Percentiles rank a stretch among this genome's conserved stretches.
These are phyloP conservation scores for Rhododendron vialii DNA, from an alignment of 148 eudicot species.

Conservation along the genomic window DNA sequence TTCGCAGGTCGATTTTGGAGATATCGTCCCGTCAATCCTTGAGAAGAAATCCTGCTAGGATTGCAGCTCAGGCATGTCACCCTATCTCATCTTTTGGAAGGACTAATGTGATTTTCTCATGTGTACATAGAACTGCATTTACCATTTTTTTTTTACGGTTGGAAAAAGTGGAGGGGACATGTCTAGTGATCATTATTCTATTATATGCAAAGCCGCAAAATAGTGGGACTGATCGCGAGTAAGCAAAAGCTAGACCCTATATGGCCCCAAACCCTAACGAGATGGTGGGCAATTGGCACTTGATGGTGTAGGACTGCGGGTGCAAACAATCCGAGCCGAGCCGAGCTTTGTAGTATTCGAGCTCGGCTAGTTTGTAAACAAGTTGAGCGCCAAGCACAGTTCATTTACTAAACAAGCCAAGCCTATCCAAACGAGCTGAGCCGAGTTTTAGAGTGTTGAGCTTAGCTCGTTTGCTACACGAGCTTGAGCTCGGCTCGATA, in stretches of 20 bases:
- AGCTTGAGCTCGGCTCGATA: too few relatives aligned
- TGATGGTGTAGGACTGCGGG: not conserved
- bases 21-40: not conserved
- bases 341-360: too few relatives aligned
- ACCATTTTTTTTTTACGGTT: not conserved
- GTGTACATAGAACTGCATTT: not conserved
- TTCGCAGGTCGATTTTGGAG: constrained; percentile 1
- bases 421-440: too few relatives aligned
- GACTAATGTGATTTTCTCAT: not conserved
- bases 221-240: not conserved
- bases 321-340: too few relatives aligned
- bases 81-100: not conserved
- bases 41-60: not conserved
- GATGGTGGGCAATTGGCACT: not conserved
- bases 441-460: too few relatives aligned
- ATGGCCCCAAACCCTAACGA: not conserved
- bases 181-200: not conserved
- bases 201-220: not conserved
- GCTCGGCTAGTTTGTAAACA: too few relatives aligned
- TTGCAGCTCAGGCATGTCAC: not conserved
- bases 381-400: too few relatives aligned
- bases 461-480: too few relatives aligned
- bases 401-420: too few relatives aligned
- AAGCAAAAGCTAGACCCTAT: not conserved
- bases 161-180: not conserved